Base-by-base conservation (phyloP, 495 filamentous ascomycete genomes). In the Entonaema liquescens region DNA sequence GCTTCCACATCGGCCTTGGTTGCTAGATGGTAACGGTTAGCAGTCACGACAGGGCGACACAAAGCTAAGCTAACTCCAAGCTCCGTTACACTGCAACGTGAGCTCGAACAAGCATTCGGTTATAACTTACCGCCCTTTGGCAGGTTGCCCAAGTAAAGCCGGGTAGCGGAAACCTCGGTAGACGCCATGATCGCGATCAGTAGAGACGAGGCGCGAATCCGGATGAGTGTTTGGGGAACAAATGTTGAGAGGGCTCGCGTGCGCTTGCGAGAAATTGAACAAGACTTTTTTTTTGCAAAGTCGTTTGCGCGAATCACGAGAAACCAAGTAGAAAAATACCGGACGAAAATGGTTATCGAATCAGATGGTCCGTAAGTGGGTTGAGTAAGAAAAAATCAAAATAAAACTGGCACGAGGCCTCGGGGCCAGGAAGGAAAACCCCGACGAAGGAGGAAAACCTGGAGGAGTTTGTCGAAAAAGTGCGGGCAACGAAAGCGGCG, bases 101-200 rank as follows among this genome's bases (percentile, higher is more conserved):
- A 65, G 67, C 65, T 62, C 58, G 62, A 68, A 71, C 65, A 76
- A 77, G 67, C 71, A 74, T 76, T 62, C 75, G 75, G 73, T 68
- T 36, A 74, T 71, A 75, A 83, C 94, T 85, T 90, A 98, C 95
- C 95, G 81, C 91, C 92, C 82, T 94, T 93, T 78, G 96, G 95
- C 78, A 99, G 90, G 82, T 98, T 98, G 78, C 95, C 95, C 80
- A 98, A 86, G 86, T 98, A 98, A 56, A 98, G 91, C 83, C 95
- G 88, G 75, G 95, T 98, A 58, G 91, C 89, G 59, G 93, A 97
- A 55, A 97, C 95, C 82, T 96, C 89, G 56, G 87, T 87, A 26
- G 75, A 74, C 26, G 75, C 73, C 87, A 89, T 90, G 72, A 58
- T 79, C 62, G 60, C 65, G 56, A 53, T 67, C 17, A 61, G 23